phyloP scores from a whole-genome alignment of 2,329 filamentous ascomycete genomes.

The Alternaria sp. region DNA sequence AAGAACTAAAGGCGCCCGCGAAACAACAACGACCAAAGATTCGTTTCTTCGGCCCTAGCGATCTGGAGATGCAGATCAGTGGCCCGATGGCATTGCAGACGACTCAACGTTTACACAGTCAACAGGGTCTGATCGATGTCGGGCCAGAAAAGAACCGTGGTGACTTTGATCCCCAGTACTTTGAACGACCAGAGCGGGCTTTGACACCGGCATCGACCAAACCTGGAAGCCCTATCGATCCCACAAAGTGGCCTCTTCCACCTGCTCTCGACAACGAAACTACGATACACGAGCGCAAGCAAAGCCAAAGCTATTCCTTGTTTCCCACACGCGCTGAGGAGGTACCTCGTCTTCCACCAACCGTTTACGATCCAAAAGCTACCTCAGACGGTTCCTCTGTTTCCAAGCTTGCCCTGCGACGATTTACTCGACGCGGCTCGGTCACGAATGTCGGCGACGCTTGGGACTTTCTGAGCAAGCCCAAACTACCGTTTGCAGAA shows the following conservation, averaged over 20 bases:
- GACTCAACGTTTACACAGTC: constrained; percentile 41
- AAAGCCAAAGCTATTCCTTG: constrained; percentile 46
- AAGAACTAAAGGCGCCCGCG: constrained; percentile 48
- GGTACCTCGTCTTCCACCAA: constrained; percentile 47
- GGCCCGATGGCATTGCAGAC: constrained; percentile 44
- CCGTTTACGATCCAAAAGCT: constrained; percentile 44
- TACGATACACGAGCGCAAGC: constrained; percentile 32
- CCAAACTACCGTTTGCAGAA: constrained; percentile 48
- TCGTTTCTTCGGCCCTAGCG: constrained; percentile 54
- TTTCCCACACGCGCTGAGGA: constrained; percentile 50
- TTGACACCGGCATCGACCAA: constrained; percentile 38
- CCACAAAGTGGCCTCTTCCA: constrained; percentile 46
- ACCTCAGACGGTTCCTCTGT: constrained; percentile 22
- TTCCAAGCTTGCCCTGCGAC: constrained; percentile 40
- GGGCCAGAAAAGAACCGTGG: constrained; percentile 46
- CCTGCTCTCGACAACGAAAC: constrained; percentile 33
- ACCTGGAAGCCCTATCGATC: constrained; percentile 38
- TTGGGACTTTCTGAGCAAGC: constrained; percentile 46
- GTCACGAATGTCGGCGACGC: constrained; percentile 48
- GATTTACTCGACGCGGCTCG: constrained; percentile 42
- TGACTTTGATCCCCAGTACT: constrained; percentile 45
- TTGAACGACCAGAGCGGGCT: constrained; percentile 38
- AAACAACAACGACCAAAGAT: constrained; percentile 58
- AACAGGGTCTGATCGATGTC: constrained; percentile 45
- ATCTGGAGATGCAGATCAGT: constrained; percentile 51